Conservation (phyloP, 2,329 filamentous ascomycete species). For the Ceratocystis cubensis region DNA sequence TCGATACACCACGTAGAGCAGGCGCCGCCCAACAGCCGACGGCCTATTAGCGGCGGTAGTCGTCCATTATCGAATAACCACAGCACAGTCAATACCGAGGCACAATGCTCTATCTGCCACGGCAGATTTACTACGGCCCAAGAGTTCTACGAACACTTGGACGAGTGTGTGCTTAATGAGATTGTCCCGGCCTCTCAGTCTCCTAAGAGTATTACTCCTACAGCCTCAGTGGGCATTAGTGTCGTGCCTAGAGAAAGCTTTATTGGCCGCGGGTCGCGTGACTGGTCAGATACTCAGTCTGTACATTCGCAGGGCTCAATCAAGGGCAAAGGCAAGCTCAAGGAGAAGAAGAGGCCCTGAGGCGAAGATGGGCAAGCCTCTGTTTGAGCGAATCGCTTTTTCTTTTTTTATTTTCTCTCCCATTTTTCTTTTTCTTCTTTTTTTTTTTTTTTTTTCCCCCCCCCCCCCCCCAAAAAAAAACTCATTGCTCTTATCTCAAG, state of each 20-base stretch:
- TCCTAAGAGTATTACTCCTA: conserved; percentile 1
- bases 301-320: conserved; percentile 14
- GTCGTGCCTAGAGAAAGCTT: background rate
- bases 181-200: conserved; percentile 34
- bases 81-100: conserved; percentile 28
- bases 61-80: conserved; percentile 20
- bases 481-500: background rate
- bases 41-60: conserved; percentile 40
- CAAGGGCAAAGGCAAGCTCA: conserved; percentile 15
- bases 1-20: conserved; percentile 91
- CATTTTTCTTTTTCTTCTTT: background rate
- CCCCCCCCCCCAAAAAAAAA: background rate
- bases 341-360: conserved; percentile 14
- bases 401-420: background rate
- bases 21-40: conserved; percentile 77
- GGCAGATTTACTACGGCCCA: conserved; percentile 71
- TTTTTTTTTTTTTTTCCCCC: too few relatives aligned
- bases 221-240: background rate
- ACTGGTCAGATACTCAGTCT: conserved; percentile 15
- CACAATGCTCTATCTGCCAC: conserved; percentile 82
- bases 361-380: background rate
- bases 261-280: background rate
- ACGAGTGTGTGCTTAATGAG: conserved; percentile 49
- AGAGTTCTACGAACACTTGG: conserved; percentile 94
- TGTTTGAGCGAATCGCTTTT: background rate